Base-by-base conservation (phyloP, 306 rosid species). In the Ochetophila trinervis region DNA sequence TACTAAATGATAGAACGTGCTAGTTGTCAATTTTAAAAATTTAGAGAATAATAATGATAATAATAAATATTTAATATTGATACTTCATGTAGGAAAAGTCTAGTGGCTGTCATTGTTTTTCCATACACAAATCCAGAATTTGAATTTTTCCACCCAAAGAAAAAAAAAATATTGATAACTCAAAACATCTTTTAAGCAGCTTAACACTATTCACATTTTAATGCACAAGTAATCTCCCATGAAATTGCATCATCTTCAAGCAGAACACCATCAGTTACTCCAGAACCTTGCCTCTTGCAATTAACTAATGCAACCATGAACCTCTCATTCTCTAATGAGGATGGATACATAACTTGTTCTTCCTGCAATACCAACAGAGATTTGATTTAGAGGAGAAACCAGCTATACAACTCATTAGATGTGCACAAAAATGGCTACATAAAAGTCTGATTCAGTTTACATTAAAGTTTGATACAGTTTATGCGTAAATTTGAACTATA, bases 201-300 rank as follows among this genome's bases (percentile, higher is more conserved):
- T 15, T 52, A 27, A 63, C 53, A 54, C 78, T 54, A 82, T 64
- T 84, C 91, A 45, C 73, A 80, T 70, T 86, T 91, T 70, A 72
- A 67, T 30, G 96, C 98, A 15, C 96, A 87, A 49, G 96, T 92
- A 30, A 92, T 79, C 84, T 92, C 98, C 96, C 87, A 92, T 17
- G 81, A 79, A 66, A 60, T 55, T n/a, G 74, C 76, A 64, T 79
- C 87, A 20, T 63, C 68, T 20, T 78, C 86, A 5, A 10, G 75
- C 64, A 63, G 8, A 16, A 80, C 62, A 63, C 75, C 78, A 60
- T 80, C 57, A 21, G 45, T 53, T 16, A 8, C 32, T 73, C 22
- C 73, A 51, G 71, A 8, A 51, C 62, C 71, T 55, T 57, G 74
- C 44, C 56, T 68, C 53, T 74, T 77, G 71, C 93, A 84, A 59